Percentiles rank a stretch among this genome's conserved stretches.
phyloP scores from a whole-genome alignment of 169 alveolate species.

The Babesia gibsoni region DNA sequence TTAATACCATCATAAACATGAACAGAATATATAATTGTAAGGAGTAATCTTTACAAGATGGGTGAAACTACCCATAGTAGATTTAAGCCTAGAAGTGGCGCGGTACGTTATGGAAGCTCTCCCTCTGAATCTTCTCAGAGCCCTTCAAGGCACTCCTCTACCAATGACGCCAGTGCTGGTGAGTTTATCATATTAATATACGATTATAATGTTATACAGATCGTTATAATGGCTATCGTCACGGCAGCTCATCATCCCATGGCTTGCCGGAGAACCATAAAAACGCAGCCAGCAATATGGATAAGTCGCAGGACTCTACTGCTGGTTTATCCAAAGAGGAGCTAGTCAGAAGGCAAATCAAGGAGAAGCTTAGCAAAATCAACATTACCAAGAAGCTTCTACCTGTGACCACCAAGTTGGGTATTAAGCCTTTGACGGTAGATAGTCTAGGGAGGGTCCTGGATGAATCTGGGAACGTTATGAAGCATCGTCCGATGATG shows the following conservation, averaged over 20 bases:
- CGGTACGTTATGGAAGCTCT: constrained; percentile 6
- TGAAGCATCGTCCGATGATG: constrained; percentile 68
- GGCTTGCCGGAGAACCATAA: constrained; percentile 67
- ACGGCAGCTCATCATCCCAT: constrained; percentile 72
- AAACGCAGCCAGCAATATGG: too few species aligned
- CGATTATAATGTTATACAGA: constrained; percentile 27
- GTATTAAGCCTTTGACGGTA: constrained; percentile 53
- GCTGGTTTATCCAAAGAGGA: too few species aligned
- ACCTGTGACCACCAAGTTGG: constrained; percentile 43
- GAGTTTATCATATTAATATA: background rate
- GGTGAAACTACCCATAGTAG: background rate
- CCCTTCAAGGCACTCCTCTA: background rate
- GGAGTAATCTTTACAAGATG: background rate
- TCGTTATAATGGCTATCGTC: constrained; percentile 1
- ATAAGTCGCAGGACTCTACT: too few species aligned
- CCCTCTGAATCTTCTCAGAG: background rate
- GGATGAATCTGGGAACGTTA: constrained; percentile 75
- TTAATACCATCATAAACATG: background rate
- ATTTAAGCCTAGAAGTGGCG: background rate
- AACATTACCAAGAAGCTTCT: constrained; percentile 38
- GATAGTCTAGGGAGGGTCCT: constrained; percentile 74
- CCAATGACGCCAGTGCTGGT: background rate
- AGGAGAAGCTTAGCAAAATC: constrained; percentile 52
- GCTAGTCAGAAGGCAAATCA: constrained; percentile 43
- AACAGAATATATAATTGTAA: background rate